Base-by-base conservation (phyloP, 306 rosid species). In the Prunus campanulata region DNA sequence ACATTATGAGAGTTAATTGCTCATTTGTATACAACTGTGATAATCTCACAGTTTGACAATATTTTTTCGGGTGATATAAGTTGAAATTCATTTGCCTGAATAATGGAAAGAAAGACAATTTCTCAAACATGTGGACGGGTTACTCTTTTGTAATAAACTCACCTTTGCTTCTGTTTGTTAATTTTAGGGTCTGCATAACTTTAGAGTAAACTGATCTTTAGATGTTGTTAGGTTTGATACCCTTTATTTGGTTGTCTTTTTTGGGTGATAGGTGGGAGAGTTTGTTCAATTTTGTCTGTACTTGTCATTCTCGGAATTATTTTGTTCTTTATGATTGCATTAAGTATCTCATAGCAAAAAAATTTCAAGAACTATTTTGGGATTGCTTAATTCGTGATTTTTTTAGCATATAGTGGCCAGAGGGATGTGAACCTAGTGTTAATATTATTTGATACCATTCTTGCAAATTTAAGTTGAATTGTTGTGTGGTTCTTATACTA, bases 401-500 rank as follows among this genome's bases (percentile, higher is more conserved):
- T 18, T 19, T 18, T 54, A 54, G 59, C 22, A 18, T 19, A 54
- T 54, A 54, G 59, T 1, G n/a, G 8, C 20, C 2, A 54, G 59
- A 19, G 13, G 62, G 62, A 54, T 63, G 25, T n/a, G 3, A 25
- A 62, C 56, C 48, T 77, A 75, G 66, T 66, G 54, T 54, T 68
- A 44, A 70, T 64, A 55, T 46, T 59, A 56, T 74, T 62, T 65
- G 27, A 11, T 83, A 50, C 54, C 60, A 47, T 42, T 52, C 24
- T 77, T 82, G 66, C 39, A 66, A 65, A 79, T 78, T 68, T 46
- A 75, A 39, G 44, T 27, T 67, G 54, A 54, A 68, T 76, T 64
- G 67, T 13, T 48, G 68, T 63, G 30, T 76, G 77, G 64, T 79
- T 83, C 88, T 84, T 74, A 79, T 76, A 70, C 80, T 64, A 78